Conservation (phyloP, 2,329 filamentous ascomycete genomes). For the Nigrospora osmanthi region DNA sequence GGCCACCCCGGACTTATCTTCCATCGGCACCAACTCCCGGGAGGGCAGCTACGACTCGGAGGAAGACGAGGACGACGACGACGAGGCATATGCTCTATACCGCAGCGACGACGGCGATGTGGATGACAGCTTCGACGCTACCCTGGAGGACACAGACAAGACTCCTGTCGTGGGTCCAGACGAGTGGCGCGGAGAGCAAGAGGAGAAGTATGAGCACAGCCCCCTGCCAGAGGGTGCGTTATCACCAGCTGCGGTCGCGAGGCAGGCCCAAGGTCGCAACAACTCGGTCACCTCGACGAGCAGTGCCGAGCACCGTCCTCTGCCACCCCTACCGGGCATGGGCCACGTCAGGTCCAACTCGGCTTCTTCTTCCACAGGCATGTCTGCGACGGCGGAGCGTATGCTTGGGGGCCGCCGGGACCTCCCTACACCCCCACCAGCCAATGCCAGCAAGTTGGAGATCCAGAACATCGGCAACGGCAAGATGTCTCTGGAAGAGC, state of each 20-base stretch:
- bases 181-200: conserved; percentile 78
- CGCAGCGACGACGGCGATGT: conserved; percentile 48
- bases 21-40: conserved; percentile 78
- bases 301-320: conserved; percentile 62
- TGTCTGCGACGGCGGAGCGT: conserved; percentile 65
- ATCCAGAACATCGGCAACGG: conserved; percentile 66
- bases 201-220: conserved; percentile 66
- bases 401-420: conserved; percentile 59
- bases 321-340: conserved; percentile 76
- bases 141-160: conserved; percentile 91
- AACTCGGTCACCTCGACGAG: conserved; percentile 72
- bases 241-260: conserved; percentile 34
- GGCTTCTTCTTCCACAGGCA: conserved; percentile 48
- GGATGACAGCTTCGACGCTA: conserved; percentile 93
- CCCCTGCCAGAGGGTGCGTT: conserved; percentile 52
- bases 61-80: conserved; percentile 65
- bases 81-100: conserved; percentile 46
- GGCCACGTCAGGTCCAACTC: conserved; percentile 34
- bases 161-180: conserved; percentile 96
- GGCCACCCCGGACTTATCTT: conserved; percentile 93
- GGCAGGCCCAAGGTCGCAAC: conserved; percentile 52
- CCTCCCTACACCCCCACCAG: conserved; percentile 66
- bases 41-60: conserved; percentile 90
- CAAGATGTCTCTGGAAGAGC: conserved; percentile 79
- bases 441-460: conserved; percentile 65